A percentile compares a stretch with the other conserved stretches of the same genome.
Evolutionary conservation across 2,329 filamentous ascomycete species (phyloP).

Genomic region (Apiospora phragmitis): DNA sequence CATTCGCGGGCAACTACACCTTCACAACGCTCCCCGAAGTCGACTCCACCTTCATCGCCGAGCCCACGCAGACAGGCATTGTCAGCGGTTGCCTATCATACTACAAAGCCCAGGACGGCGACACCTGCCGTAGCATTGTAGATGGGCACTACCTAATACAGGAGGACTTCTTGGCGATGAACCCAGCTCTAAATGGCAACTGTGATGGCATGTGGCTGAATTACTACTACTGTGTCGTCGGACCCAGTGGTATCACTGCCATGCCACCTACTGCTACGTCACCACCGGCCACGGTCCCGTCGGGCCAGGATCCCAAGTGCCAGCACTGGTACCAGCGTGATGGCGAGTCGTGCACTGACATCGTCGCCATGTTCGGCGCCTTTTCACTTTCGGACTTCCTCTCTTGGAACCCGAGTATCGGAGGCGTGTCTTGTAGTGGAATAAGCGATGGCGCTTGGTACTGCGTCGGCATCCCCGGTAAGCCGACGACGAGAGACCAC

Average conservation of each 20-base stretch:
- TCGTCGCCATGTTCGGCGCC: constrained; percentile 18
- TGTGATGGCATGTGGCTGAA: constrained; percentile 25
- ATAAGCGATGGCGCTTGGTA: constrained; percentile 10
- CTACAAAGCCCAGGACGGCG: constrained; percentile 14
- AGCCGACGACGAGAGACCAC: constrained; percentile 21
- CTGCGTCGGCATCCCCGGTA: constrained; percentile 19
- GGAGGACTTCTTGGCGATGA: constrained; percentile 29
- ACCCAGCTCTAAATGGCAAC: constrained; percentile 24
- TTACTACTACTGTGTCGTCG: constrained; percentile 24
- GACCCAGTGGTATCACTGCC: constrained; percentile 11
- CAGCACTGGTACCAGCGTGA: constrained; percentile 20
- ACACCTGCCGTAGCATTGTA: constrained; percentile 17
- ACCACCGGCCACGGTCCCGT: constrained; percentile 3
- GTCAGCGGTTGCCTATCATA: not conserved
- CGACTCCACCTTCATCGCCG: not conserved
- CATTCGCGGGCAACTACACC: constrained; percentile 10
- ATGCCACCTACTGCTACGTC: constrained; percentile 20
- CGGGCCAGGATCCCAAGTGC: constrained; percentile 16
- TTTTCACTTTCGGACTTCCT: constrained; percentile 14
- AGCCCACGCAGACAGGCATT: not conserved
- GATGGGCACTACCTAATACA: constrained; percentile 17
- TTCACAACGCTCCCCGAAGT: constrained; percentile 4
- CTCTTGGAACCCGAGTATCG: constrained; percentile 7
- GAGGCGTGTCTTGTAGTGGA: not conserved
- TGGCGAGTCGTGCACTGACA: constrained; percentile 20